These are phyloP conservation scores for Saccharomyces jurei DNA, from an alignment of 805 yeast species.

Conservation along the genomic window DNA sequence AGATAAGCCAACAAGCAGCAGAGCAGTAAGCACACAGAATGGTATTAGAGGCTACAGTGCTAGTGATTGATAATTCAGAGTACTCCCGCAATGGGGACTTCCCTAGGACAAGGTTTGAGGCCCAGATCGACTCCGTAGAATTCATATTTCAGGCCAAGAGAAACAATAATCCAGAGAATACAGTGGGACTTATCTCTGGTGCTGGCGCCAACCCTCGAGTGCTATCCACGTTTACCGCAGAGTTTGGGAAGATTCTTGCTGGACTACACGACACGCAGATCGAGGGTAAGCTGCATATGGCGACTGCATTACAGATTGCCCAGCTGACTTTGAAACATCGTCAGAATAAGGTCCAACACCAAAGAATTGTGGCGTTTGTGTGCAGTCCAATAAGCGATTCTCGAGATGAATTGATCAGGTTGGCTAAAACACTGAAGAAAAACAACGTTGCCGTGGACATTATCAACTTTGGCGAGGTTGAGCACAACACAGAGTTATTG, in stretches of 20 bases:
- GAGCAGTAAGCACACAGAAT: constrained; percentile 33
- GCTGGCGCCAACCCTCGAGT: constrained; percentile 84
- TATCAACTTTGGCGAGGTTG: constrained; percentile 86
- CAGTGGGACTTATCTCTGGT: constrained; percentile 84
- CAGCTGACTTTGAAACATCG: constrained; percentile 90
- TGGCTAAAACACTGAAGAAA: constrained; percentile 90
- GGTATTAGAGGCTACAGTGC: constrained; percentile 95
- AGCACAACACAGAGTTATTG: constrained; percentile 63
- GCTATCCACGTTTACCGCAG: constrained; percentile 79
- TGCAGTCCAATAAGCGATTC: constrained; percentile 72
- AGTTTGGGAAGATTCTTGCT: constrained; percentile 74
- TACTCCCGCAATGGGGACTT: constrained; percentile 94
- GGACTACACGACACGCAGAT: constrained; percentile 78
- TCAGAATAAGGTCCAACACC: constrained; percentile 86
- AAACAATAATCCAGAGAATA: constrained; percentile 84
- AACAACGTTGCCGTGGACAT: constrained; percentile 85
- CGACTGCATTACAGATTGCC: constrained; percentile 88
- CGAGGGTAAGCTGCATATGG: constrained; percentile 57
- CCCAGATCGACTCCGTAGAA: constrained; percentile 86
- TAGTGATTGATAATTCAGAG: constrained; percentile 92
- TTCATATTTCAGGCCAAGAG: constrained; percentile 78
- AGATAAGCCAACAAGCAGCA: background rate
- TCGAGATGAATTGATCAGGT: constrained; percentile 63
- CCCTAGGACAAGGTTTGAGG: constrained; percentile 78
- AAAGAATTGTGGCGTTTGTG: constrained; percentile 81